phyloP scores from a whole-genome alignment of 2,329 filamentous ascomycete species.

The Parasarocladium wereldwijsianum region DNA sequence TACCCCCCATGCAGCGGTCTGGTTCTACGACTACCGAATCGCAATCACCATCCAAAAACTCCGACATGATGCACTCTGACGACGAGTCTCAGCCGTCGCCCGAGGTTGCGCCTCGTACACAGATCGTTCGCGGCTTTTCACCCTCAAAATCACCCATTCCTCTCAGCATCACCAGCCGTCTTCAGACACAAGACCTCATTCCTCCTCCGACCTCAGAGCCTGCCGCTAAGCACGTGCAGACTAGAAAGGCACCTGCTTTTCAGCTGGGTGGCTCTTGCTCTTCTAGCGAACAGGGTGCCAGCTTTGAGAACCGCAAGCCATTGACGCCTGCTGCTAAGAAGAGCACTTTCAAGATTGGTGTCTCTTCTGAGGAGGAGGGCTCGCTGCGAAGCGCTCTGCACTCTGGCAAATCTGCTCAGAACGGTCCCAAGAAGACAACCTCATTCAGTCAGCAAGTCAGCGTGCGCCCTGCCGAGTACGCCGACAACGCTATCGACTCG shows the following conservation, averaged over 20 bases:
- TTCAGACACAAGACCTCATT: constrained; percentile 40
- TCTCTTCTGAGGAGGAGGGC: constrained; percentile 62
- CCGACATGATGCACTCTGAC: constrained; percentile 24
- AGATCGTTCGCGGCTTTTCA: constrained; percentile 75
- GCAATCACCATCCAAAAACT: constrained; percentile 40
- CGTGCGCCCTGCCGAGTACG: constrained; percentile 48
- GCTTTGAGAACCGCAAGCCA: constrained; percentile 27
- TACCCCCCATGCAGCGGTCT: constrained; percentile 16
- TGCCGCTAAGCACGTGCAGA: constrained; percentile 51
- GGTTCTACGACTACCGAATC: constrained; percentile 30
- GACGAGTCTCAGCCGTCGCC: constrained; percentile 14
- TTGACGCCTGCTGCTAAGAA: constrained; percentile 18
- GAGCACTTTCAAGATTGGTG: constrained; percentile 37
- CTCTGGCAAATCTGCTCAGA: constrained; percentile 26
- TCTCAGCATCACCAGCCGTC: constrained; percentile 20
- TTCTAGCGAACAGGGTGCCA: constrained; percentile 42
- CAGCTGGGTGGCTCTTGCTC: constrained; percentile 70
- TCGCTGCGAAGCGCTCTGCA: constrained; percentile 47
- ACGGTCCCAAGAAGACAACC: constrained; percentile 54
- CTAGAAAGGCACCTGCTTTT: constrained; percentile 49
- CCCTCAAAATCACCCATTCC: constrained; percentile 49
- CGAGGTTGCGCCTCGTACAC: constrained; percentile 23
- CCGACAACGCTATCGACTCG: constrained; percentile 37
- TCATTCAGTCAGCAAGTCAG: constrained; percentile 69
- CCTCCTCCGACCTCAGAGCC: constrained; percentile 44